Percentiles rank a stretch among this genome's conserved stretches.
These are phyloP conservation scores for Leccinum griseonigrum DNA, from an alignment of 1,284 basidiomycete genomes.

Conservation along the genomic window DNA sequence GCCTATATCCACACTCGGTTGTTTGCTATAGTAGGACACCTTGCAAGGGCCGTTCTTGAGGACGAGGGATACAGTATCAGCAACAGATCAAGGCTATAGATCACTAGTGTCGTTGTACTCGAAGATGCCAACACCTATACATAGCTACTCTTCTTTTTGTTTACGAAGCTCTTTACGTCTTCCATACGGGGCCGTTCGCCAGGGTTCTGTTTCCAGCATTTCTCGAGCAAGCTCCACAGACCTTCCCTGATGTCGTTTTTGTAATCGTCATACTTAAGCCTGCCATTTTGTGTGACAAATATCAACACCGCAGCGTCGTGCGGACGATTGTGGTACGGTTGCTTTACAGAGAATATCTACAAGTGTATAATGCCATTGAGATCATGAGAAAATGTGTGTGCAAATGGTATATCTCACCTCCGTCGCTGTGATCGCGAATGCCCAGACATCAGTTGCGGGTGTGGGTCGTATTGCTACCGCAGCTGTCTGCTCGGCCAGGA, in stretches of 20 bases:
- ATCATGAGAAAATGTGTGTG: background rate
- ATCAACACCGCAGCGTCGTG: constrained; percentile 19
- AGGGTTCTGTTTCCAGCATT: constrained; percentile 21
- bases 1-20: constrained; percentile 54
- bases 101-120: background rate
- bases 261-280: constrained; percentile 23
- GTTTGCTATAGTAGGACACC: constrained; percentile 64
- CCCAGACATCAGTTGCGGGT: constrained; percentile 27
- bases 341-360: constrained; percentile 26
- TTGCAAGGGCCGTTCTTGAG: constrained; percentile 61
- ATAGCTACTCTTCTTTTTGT: constrained; percentile 15
- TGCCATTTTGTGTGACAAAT: constrained; percentile 17
- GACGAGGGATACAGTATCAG: constrained; percentile 44
- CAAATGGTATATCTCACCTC: constrained; percentile 18
- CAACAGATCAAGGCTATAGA: constrained; percentile 38
- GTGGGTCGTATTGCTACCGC: constrained; percentile 18
- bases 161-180: constrained; percentile 17
- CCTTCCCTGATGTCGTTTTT: constrained; percentile 13
- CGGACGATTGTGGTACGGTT: constrained; percentile 16
- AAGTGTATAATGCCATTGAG: background rate
- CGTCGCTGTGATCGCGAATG: constrained; percentile 26
- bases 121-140: background rate
- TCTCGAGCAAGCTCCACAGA: constrained; percentile 20
- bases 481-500: constrained; percentile 15
- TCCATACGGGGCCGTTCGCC: constrained; percentile 13